Conservation (phyloP, 768 basidiomycete species). For the Psilocybe tampanensis region DNA sequence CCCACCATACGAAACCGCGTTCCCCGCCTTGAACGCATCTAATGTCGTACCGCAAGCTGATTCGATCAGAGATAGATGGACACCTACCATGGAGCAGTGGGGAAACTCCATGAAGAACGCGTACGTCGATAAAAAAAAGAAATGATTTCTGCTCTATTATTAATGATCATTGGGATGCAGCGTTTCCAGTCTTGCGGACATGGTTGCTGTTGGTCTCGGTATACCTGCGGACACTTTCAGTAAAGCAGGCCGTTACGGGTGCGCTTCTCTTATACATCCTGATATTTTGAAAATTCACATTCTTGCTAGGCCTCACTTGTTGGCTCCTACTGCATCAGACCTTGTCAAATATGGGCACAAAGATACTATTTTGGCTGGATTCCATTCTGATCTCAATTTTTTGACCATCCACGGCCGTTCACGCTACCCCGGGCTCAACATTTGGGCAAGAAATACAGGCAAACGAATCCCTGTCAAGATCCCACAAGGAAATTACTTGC, state of each 20-base stretch:
- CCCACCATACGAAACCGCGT: constrained; percentile 79
- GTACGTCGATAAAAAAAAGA: constrained; percentile 45
- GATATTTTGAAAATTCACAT: constrained; percentile 2
- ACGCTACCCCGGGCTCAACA: constrained; percentile 84
- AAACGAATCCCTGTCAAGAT: constrained; percentile 88
- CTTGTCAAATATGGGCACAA: constrained; percentile 75
- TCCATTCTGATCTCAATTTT: constrained; percentile 94
- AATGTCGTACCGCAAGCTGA: constrained; percentile 79
- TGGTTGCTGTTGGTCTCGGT: constrained; percentile 85
- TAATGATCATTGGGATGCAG: constrained; percentile 40
- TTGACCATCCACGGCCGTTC: constrained; percentile 90
- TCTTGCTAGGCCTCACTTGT: constrained; percentile 68
- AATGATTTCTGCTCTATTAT: background rate
- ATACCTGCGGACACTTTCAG: constrained; percentile 70
- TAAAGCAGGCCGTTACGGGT: constrained; percentile 87
- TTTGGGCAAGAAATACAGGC: constrained; percentile 95
- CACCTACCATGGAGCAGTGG: constrained; percentile 80
- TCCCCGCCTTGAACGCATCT: constrained; percentile 73
- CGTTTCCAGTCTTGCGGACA: constrained; percentile 85
- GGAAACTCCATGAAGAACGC: constrained; percentile 86
- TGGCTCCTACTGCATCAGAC: constrained; percentile 95
- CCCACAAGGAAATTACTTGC: constrained; percentile 76
- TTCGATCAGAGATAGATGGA: constrained; percentile 64
- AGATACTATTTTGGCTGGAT: constrained; percentile 89
- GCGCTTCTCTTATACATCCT: constrained; percentile 23